These are phyloP conservation scores for Musa schizocarpa DNA, from an alignment of 176 grass and related monocot genomes.

Conservation along the genomic window DNA sequence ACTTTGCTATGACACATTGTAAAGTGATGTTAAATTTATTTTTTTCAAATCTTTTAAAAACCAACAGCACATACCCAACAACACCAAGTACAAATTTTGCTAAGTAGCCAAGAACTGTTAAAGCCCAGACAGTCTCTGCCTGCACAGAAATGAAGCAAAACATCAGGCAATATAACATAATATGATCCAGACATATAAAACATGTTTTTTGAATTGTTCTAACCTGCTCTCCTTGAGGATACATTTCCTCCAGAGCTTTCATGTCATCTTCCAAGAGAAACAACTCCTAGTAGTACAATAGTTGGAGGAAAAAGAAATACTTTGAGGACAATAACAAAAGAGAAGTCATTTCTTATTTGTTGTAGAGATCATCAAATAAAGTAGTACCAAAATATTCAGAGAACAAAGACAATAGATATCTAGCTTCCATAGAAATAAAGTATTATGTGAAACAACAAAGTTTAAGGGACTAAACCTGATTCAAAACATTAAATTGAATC, in stretches of 20 bases:
- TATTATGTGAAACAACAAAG: not conserved
- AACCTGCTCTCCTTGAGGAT: slow-evolving; percentile 76
- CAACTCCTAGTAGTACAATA: slow-evolving; percentile 41
- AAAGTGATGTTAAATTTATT: not conserved
- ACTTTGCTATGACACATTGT: too few species aligned
- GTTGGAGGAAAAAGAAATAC: not conserved
- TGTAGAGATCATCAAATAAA: too few species aligned
- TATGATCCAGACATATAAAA: not conserved
- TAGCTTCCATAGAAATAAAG: not conserved
- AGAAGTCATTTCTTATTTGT: not conserved
- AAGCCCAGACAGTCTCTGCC: slow-evolving; percentile 87
- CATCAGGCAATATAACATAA: not conserved
- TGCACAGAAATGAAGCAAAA: slow-evolving; percentile 30
- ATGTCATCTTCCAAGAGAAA: slow-evolving; percentile 91
- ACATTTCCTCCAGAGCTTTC: slow-evolving; percentile 98
- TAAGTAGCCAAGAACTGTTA: slow-evolving; percentile 82
- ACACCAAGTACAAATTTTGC: slow-evolving; percentile 69
- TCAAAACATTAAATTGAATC: not conserved
- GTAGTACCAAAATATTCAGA: not conserved
- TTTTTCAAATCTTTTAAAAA: not conserved
- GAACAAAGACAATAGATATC: not conserved
- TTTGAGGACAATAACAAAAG: not conserved
- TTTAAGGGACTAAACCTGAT: not conserved
- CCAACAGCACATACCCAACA: slow-evolving; percentile 54
- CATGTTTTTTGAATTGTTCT: not conserved